Evolutionary conservation across 1,284 basidiomycete species (phyloP), one percentile per base, ranked within the genome.

Genomic region (Fomitopsis betulina): DNA sequence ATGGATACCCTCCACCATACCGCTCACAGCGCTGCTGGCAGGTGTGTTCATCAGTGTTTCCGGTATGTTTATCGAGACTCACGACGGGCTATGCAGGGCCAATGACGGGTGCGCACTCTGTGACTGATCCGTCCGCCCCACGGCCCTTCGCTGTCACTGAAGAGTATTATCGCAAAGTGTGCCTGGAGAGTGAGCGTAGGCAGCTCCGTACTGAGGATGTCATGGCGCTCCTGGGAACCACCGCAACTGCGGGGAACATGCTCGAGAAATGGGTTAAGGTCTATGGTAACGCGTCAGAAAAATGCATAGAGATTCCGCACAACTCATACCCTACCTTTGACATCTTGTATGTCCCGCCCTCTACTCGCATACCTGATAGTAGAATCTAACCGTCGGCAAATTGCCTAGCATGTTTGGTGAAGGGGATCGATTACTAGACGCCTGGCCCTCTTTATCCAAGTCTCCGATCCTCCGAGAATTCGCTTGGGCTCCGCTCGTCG

Each of bases 401-500:
- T 15, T 6, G 30, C 19, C 43, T 33, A 78, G 76, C 65, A 66
- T 75, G 33, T 85, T 86, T 59, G 82, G 81, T 5, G 74, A 70
- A 56, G 72, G 75, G 10, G 70, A 70, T 3, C 62, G 78, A 5
- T 65, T 84, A 3, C 72, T 84, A 0, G 75, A 80, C 3, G 63
- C 84, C 7, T 79, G 80, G 64, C 76, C 76, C 0, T 63, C 73
- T 0, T 71, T 86, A 33, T 69, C 69, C 15, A 62, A 67, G 0
- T 86, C 85, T 0, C 83, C 83, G 9, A 78, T 84, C 55, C 67
- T 86, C 37, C 67, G 68, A 2, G 64, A 77, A 33, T 87, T 83
- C 63, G 63, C 71, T 1, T 87, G 86, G 86, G 86, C 86, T 0
- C 76, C 82, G 0, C 79, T 87, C 45, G 80, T 89, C 42, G 74